Evolutionary conservation across 345 rosid species (phyloP).

Genomic region (Gossypium anomalum): DNA sequence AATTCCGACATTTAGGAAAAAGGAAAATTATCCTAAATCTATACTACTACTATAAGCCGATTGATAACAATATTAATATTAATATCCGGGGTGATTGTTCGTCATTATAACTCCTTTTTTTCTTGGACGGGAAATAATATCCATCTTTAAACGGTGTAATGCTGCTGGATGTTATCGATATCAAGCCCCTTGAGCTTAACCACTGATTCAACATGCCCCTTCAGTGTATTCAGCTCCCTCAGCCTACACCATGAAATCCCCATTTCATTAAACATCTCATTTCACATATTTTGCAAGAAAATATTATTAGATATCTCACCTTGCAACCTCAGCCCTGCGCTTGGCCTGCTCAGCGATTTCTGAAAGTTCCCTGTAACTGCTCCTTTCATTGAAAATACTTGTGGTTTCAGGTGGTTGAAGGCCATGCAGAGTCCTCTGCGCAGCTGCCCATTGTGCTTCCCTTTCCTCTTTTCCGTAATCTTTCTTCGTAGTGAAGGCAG

Average conservation of each 20-base stretch:
- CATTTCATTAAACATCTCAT: background rate
- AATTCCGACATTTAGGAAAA: background rate
- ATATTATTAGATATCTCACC: constrained; percentile 39
- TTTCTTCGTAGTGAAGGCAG: constrained; percentile 88
- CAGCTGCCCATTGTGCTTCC: constrained; percentile 94
- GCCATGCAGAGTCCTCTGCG: constrained; percentile 90
- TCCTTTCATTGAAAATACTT: constrained; percentile 50
- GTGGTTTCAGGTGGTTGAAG: constrained; percentile 67
- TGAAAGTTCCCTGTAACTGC: constrained; percentile 72
- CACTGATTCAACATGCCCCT: constrained; percentile 82
- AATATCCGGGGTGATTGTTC: background rate
- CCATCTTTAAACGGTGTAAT: constrained; percentile 51
- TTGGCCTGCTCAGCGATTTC: constrained; percentile 99
- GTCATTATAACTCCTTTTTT: background rate
- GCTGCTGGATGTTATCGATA: constrained; percentile 76
- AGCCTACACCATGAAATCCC: constrained; percentile 36
- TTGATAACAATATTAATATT: background rate
- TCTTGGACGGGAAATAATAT: background rate
- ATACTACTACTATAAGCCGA: background rate
- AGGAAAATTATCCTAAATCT: background rate
- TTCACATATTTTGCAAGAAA: background rate
- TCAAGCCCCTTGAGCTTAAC: constrained; percentile 86
- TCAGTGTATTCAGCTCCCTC: constrained; percentile 64
- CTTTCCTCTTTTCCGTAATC: constrained; percentile 88
- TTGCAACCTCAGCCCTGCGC: constrained; percentile 94